Base-by-base conservation (phyloP, 768 basidiomycete species). In the Agrocybe chaxingu region DNA sequence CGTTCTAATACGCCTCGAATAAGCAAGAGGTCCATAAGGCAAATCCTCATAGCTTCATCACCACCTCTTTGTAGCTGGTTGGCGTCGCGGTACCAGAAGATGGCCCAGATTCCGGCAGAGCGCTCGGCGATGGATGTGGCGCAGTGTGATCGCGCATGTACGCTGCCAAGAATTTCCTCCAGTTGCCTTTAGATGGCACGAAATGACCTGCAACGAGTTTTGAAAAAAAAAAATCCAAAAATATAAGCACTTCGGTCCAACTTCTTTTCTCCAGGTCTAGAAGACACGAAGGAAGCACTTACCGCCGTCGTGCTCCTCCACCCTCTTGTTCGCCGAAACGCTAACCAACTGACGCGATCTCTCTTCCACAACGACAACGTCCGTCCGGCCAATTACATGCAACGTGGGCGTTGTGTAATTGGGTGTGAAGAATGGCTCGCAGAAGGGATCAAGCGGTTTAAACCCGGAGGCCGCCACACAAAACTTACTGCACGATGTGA, bases 261-360 rank as follows among this genome's bases (percentile, higher is more conserved):
- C 24, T 24, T 24, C 24, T 24, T 5, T 24, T 24, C 24, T 5
- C 24, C n/a, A 7, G 38, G 8, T 6, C 19, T 40, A 8, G 49
- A 42, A 47, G 41, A 45, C 33, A 31, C n/a, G 31, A 43, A 32
- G 13, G 33, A 34, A 52, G 7, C 9, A 54, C 84, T 30, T 50
- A 91, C 92, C 92, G 47, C 92, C 92, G 19, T 82, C 81, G 50
- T 94, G 92, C 56, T 76, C 77, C 62, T 89, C 89, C 7, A 93
- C 77, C 8, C 90, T 76, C 30, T 74, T 73, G 41, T 78, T 77
- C 1, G 62, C 59, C 29, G 86, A 85, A 8, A 79, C 66, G 6
- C 74, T 71, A 11, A 89, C 65, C 4, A 92, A 68, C 11, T 65
- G 62, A 52, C 73, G 74, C 0, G 88, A 80, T 31, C 90, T 78